Evolutionary conservation across 345 rosid species (phyloP).

Genomic region (Lagerstroemia speciosa): DNA sequence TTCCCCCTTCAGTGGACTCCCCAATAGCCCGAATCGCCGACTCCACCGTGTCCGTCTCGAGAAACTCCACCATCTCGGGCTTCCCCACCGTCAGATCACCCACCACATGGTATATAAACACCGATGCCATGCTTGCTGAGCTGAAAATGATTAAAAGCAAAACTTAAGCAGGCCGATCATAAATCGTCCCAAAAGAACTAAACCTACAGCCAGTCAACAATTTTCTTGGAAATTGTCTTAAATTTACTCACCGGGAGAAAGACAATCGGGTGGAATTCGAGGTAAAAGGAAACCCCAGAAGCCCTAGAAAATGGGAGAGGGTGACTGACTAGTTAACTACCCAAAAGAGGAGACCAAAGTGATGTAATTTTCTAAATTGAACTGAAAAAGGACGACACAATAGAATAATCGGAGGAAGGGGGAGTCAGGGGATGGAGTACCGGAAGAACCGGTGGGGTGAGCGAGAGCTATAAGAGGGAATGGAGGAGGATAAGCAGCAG

Average conservation of each 20-base stretch:
- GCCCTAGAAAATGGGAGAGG: neutral
- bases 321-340: neutral
- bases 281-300: neutral
- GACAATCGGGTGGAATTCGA: neutral
- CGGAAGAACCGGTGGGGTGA: conserved; percentile 14
- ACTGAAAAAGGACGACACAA: neutral
- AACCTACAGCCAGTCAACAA: neutral
- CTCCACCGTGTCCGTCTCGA: conserved; percentile 78
- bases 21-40: conserved; percentile 77
- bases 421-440: neutral
- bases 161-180: neutral
- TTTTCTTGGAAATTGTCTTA: too few species aligned
- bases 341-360: neutral
- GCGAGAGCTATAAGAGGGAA: conserved; percentile 55
- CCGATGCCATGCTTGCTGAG: conserved; percentile 55
- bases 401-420: neutral
- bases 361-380: neutral
- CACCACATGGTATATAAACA: conserved; percentile 81
- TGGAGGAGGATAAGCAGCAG: conserved; percentile 79
- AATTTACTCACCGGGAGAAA: neutral
- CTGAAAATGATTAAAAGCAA: neutral
- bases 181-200: neutral
- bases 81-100: conserved; percentile 99
- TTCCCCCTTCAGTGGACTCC: conserved; percentile 84
- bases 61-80: conserved; percentile 84